Conservation (phyloP, 495 filamentous ascomycete genomes). For the Parathielavia hyrcaniae region DNA sequence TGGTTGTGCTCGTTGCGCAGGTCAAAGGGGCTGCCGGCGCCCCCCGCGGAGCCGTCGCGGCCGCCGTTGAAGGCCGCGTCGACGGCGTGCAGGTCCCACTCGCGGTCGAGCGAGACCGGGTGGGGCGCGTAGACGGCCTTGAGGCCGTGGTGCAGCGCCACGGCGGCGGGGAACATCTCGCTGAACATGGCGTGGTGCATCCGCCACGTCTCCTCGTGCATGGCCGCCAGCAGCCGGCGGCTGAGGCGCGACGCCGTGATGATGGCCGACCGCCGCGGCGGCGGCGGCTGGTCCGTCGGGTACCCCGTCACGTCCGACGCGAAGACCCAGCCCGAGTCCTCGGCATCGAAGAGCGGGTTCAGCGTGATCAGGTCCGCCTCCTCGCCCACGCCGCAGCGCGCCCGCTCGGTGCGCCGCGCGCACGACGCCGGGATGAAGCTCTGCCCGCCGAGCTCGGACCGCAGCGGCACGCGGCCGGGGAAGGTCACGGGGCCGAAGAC, state of each 20-base stretch:
- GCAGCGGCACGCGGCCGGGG: conserved; percentile 49
- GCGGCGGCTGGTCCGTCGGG: conserved; percentile 52
- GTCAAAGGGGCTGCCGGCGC: conserved; percentile 66
- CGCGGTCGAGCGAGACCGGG: conserved; percentile 79
- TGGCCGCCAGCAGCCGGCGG: conserved; percentile 68
- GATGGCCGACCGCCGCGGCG: conserved; percentile 78
- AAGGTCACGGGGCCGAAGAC: conserved; percentile 75
- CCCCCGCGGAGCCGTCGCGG: conserved; percentile 62
- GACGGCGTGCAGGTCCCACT: conserved; percentile 66
- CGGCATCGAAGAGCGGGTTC: conserved; percentile 87
- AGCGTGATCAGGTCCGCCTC: conserved; percentile 91
- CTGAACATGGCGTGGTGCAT: conserved; percentile 82
- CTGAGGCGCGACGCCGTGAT: conserved; percentile 77
- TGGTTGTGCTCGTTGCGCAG: conserved; percentile 84
- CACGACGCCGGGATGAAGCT: conserved; percentile 50
- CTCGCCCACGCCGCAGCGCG: conserved; percentile 76
- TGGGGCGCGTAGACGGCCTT: conserved; percentile 95
- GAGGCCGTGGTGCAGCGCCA: conserved; percentile 83
- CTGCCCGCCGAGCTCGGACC: conserved; percentile 57
- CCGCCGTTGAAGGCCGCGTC: conserved; percentile 82
- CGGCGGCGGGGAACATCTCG: conserved; percentile 86
- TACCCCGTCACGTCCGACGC: conserved; percentile 83
- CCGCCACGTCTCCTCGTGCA: conserved; percentile 81
- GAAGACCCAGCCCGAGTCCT: conserved; percentile 82
- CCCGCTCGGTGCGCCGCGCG: conserved; percentile 16